Percentiles rank a stretch among this genome's conserved stretches.
Conservation (phyloP, 2,329 filamentous ascomycete species). For the Seiridium unicorne region DNA sequence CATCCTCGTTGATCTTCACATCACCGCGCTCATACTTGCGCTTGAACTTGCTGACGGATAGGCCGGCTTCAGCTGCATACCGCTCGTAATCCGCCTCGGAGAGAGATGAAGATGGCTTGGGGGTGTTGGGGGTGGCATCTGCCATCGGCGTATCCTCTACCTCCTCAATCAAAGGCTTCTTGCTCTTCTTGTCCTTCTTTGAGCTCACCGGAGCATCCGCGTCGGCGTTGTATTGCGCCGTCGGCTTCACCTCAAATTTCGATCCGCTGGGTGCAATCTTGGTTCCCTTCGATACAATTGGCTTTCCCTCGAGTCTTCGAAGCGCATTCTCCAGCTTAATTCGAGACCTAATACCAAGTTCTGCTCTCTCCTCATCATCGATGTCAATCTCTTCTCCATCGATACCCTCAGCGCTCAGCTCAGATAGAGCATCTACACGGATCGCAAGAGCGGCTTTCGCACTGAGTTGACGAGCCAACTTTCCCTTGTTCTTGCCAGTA, state of each 20-base stretch:
- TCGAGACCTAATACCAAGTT: slow-evolving; percentile 71
- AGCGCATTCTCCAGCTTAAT: slow-evolving; percentile 75
- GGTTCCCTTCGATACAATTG: slow-evolving; percentile 73
- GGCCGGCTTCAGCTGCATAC: slow-evolving; percentile 63
- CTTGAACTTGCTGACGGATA: slow-evolving; percentile 75
- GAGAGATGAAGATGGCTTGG: slow-evolving; percentile 37
- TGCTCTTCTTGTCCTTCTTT: slow-evolving; percentile 1
- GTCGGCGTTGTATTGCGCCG: slow-evolving; percentile 90
- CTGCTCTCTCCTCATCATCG: slow-evolving; percentile 86
- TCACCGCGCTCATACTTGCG: slow-evolving; percentile 76
- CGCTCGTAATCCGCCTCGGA: slow-evolving; percentile 57
- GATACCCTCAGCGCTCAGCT: slow-evolving; percentile 68
- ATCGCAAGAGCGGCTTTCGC: slow-evolving; percentile 92
- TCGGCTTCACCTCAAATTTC: slow-evolving; percentile 91
- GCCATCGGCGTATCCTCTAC: slow-evolving; percentile 39
- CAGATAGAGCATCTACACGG: slow-evolving; percentile 84
- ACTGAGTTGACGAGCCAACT: slow-evolving; percentile 94
- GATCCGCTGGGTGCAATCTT: slow-evolving; percentile 74
- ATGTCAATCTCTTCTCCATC: slow-evolving; percentile 50
- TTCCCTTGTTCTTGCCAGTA: slow-evolving; percentile 97
- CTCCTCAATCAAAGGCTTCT: slow-evolving; percentile 37
- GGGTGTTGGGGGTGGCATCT: slow-evolving; percentile 34
- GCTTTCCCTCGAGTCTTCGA: slow-evolving; percentile 84
- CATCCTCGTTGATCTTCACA: slow-evolving; percentile 64
- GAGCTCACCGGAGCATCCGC: slow-evolving; percentile 72